phyloP scores from a whole-genome alignment of 305 asterid genomes.

The Fraxinus xanthoxyloides region DNA sequence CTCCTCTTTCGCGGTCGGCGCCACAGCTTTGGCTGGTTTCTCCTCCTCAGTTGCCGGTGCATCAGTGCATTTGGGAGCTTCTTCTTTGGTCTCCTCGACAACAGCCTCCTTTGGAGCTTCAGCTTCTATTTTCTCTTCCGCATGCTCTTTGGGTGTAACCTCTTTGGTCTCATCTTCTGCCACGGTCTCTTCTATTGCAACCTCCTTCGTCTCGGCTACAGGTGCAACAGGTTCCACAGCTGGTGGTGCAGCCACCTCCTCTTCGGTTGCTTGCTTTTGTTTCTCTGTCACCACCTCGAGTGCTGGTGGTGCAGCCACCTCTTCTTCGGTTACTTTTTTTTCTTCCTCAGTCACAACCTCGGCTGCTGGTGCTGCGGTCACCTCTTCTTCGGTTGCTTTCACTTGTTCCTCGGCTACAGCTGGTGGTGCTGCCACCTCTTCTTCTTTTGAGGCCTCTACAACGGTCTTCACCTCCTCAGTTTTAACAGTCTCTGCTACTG shows the following conservation, averaged over 20 bases:
- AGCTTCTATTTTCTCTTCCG: conserved; percentile 12
- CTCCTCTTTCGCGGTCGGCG: conserved; percentile 20
- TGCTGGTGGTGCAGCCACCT: conserved; percentile 10
- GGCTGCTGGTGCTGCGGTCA: conserved; percentile 9
- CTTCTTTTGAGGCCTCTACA: background rate
- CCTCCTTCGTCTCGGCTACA: conserved; percentile 13
- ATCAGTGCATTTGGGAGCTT: background rate
- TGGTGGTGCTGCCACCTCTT: background rate
- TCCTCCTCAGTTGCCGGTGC: conserved; percentile 23
- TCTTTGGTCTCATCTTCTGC: conserved; percentile 14
- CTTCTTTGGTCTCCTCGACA: conserved; percentile 17
- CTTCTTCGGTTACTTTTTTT: conserved; percentile 22
- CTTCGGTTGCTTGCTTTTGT: conserved; percentile 18
- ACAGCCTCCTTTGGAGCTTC: conserved; percentile 6
- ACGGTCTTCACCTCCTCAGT: background rate
- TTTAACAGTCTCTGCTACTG: background rate
- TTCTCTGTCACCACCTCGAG: conserved; percentile 2
- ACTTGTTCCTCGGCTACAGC: conserved; percentile 2
- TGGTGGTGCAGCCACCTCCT: conserved; percentile 16
- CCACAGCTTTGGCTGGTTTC: conserved; percentile 16
- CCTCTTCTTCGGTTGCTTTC: conserved; percentile 10
- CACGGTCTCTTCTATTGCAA: conserved; percentile 22
- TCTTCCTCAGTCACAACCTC: conserved; percentile 12
- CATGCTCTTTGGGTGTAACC: conserved; percentile 7
- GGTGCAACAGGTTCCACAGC: conserved; percentile 23